Evolutionary conservation across 441 rosid species (phyloP).

Genomic region (Eruca vesicaria): DNA sequence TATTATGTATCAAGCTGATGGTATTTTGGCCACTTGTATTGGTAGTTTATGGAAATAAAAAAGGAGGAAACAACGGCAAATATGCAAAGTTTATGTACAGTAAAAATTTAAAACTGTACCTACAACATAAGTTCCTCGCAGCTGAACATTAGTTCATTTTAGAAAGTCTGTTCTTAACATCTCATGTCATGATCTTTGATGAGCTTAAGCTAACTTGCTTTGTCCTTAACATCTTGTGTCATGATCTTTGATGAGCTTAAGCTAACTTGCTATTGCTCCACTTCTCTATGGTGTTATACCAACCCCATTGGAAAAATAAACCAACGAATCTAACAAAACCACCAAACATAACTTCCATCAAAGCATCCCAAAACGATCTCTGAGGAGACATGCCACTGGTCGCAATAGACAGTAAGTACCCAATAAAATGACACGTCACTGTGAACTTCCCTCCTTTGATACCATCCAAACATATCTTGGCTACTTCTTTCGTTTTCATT

Average conservation of each 20-base stretch:
- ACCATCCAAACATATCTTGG: slow-evolving; percentile 62
- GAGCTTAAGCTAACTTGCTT: too few relatives aligned
- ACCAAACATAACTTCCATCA: neutral
- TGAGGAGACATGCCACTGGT: slow-evolving; percentile 78
- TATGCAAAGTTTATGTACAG: slow-evolving; percentile 8
- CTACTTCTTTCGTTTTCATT: slow-evolving; percentile 76
- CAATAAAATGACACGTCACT: slow-evolving; percentile 67
- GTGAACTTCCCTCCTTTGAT: slow-evolving; percentile 61
- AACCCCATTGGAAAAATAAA: neutral
- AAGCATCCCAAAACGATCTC: slow-evolving; percentile 65
- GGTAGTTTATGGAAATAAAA: neutral
- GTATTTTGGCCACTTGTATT: neutral
- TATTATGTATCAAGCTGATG: slow-evolving; percentile 3
- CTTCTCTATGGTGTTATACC: neutral
- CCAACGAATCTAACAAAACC: neutral
- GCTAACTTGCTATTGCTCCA: neutral
- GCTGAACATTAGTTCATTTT: too few relatives aligned
- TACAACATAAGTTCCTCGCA: too few relatives aligned
- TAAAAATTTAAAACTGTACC: too few relatives aligned
- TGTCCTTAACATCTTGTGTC: neutral
- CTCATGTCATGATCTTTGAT: too few relatives aligned
- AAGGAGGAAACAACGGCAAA: slow-evolving; percentile 4
- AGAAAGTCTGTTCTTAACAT: too few relatives aligned
- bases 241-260: neutral
- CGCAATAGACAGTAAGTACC: slow-evolving; percentile 52